Conservation (phyloP, 176 grass and related monocot species). For the Bromus sterilis region DNA sequence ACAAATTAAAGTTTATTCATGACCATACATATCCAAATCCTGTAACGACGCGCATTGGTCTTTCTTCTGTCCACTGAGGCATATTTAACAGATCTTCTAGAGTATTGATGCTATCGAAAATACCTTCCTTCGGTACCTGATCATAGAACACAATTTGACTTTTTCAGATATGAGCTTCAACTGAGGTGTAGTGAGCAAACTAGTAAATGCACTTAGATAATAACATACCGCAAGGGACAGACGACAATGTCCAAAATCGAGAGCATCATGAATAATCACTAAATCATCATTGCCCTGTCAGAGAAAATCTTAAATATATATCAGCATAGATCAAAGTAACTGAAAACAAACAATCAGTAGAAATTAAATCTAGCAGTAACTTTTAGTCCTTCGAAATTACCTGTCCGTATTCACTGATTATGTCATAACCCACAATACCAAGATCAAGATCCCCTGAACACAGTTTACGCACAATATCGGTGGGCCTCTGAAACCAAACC, state of each 20-base stretch:
- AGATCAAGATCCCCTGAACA: conserved; percentile 83
- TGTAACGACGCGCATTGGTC: conserved; percentile 77
- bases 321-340: neutral
- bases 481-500: conserved; percentile 97
- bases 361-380: neutral
- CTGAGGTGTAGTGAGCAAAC: neutral
- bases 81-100: conserved; percentile 70
- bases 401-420: conserved; percentile 67
- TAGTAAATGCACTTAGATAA: conserved; percentile 13
- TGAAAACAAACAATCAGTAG: neutral
- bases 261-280: conserved; percentile 87
- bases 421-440: conserved; percentile 88
- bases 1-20: conserved; percentile 15
- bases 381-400: conserved; percentile 27
- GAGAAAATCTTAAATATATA: conserved; percentile 10
- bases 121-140: conserved; percentile 89
- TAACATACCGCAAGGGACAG: conserved; percentile 78
- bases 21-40: conserved; percentile 84
- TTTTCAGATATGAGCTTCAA: conserved; percentile 17
- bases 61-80: conserved; percentile 82
- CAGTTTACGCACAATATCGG: conserved; percentile 86
- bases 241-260: conserved; percentile 72
- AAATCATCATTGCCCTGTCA: conserved; percentile 76
- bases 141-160: conserved; percentile 8
- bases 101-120: conserved; percentile 83